phyloP scores from a whole-genome alignment of 306 rosid species.

The Inga laurina region DNA sequence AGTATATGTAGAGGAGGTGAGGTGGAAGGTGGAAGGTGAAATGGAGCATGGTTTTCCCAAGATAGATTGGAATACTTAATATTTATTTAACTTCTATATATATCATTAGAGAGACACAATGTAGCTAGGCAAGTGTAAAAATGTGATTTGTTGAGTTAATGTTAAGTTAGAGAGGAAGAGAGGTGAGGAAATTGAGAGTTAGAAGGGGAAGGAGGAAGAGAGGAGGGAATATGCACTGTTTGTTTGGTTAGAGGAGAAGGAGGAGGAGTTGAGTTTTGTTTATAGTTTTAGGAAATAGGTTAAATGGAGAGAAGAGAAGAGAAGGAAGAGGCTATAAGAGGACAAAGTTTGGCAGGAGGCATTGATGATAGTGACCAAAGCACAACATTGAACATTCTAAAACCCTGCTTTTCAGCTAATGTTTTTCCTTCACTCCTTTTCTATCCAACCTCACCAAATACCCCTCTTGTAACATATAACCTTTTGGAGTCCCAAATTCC shows the following conservation, averaged over 20 bases:
- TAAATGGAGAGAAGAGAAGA: neutral
- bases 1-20: neutral
- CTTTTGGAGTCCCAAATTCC: too few species aligned
- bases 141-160: neutral
- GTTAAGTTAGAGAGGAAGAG: neutral
- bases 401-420: conserved; percentile 31
- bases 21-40: neutral
- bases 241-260: neutral
- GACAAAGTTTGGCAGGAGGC: conserved; percentile 75
- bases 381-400: neutral
- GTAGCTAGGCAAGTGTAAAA: neutral
- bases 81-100: neutral
- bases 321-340: conserved; percentile 40
- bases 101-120: neutral
- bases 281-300: neutral
- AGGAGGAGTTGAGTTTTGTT: neutral
- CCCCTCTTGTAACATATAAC: too few species aligned
- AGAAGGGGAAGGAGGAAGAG: neutral
- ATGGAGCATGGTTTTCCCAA: conserved; percentile 5
- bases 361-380: conserved; percentile 57
- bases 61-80: neutral
- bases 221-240: neutral
- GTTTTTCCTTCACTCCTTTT: neutral
- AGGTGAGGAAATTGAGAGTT: conserved; percentile 39
- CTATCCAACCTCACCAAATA: too few species aligned